Conservation (phyloP, 495 filamentous ascomycete genomes). For the Extremus antarcticus region DNA sequence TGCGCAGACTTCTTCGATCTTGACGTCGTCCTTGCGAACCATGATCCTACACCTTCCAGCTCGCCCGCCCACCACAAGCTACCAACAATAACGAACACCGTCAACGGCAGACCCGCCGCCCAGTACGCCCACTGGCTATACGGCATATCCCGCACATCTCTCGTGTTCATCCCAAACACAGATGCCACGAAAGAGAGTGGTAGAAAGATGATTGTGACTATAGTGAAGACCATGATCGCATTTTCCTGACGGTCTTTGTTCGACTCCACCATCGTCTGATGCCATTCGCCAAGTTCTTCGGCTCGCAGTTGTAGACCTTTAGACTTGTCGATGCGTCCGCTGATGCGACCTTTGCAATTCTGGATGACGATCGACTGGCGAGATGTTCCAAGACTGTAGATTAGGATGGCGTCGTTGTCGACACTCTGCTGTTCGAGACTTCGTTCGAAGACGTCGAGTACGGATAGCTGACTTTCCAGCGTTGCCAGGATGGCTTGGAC, state of each 20-base stretch:
- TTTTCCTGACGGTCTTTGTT: slow-evolving; percentile 1
- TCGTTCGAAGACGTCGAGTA: too few relatives aligned
- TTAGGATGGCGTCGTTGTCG: too few relatives aligned
- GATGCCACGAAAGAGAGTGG: slow-evolving; percentile 32
- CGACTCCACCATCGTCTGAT: neutral
- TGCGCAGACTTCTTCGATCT: too few relatives aligned
- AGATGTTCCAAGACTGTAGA: too few relatives aligned
- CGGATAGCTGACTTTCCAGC: too few relatives aligned
- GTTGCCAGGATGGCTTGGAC: too few relatives aligned
- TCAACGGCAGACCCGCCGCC: slow-evolving; percentile 12
- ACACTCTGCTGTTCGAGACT: too few relatives aligned
- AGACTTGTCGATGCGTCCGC: neutral
- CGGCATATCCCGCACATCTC: slow-evolving; percentile 7
- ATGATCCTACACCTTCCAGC: neutral
- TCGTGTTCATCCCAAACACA: slow-evolving; percentile 38
- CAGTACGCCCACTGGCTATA: slow-evolving; percentile 18
- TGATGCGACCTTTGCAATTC: neutral
- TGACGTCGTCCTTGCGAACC: neutral
- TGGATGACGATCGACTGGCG: too few relatives aligned
- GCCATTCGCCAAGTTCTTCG: neutral
- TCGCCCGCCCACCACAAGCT: slow-evolving; percentile 4
- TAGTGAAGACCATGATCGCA: slow-evolving; percentile 17
- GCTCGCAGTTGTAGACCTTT: neutral
- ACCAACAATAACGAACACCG: slow-evolving; percentile 3
- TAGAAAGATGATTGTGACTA: slow-evolving; percentile 27